Conservation (phyloP, 139 green algal species). For the Yamagishiella unicocca region DNA sequence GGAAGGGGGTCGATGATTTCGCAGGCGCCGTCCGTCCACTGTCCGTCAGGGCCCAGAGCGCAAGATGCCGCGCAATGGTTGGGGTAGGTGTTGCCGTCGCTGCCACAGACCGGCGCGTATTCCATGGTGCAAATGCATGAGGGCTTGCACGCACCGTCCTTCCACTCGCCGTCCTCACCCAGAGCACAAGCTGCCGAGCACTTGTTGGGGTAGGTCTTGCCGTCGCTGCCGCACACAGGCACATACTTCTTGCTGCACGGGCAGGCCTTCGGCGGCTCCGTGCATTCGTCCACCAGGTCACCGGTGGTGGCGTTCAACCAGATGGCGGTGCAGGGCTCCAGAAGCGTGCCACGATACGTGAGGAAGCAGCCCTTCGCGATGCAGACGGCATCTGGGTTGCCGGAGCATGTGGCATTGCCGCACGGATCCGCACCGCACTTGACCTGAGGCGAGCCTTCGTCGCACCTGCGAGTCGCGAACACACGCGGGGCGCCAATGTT, state of each 20-base stretch:
- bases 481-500: too few species aligned
- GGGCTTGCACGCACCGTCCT: neutral
- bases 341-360: neutral
- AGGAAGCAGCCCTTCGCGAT: neutral
- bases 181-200: conserved; percentile 48
- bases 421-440: neutral
- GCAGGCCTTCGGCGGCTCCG: conserved; percentile 56
- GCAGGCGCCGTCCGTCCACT: neutral
- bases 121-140: neutral
- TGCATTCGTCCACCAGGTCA: too few species aligned
- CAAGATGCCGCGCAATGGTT: conserved; percentile 7
- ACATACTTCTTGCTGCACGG: neutral
- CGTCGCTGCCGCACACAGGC: conserved; percentile 50
- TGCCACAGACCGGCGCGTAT: conserved; percentile 45
- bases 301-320: neutral
- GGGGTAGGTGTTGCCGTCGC: conserved; percentile 51
- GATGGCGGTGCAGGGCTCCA: neutral
- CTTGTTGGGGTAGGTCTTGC: conserved; percentile 53
- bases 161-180: conserved; percentile 22
- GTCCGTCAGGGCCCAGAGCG: neutral
- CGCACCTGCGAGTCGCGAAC: too few species aligned
- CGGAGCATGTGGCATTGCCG: neutral
- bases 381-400: neutral
- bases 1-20: neutral
- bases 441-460: too few species aligned